Percentiles rank a stretch among this genome's conserved stretches.
phyloP scores from a whole-genome alignment of 2,329 filamentous ascomycete species.

The Aspergillus novoparasiticus region DNA sequence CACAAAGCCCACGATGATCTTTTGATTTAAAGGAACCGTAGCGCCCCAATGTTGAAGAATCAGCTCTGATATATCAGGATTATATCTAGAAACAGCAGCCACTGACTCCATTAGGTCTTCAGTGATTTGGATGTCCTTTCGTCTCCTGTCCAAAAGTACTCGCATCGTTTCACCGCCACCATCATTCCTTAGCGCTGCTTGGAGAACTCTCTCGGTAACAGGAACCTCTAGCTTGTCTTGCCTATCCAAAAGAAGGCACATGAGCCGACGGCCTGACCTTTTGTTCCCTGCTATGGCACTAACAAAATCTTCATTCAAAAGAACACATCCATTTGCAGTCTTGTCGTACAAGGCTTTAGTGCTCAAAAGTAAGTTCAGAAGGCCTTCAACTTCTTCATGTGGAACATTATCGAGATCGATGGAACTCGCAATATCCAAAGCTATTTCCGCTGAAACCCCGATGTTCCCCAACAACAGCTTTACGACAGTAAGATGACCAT shows the following conservation, averaged over 20 bases:
- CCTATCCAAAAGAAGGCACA: not conserved
- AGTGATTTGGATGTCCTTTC: not conserved
- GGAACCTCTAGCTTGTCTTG: not conserved
- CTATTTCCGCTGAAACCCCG: not conserved
- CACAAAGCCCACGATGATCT: too few relatives aligned
- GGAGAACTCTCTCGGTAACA: not conserved
- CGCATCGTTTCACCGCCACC: not conserved
- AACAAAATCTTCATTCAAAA: not conserved
- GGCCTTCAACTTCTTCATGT: not conserved
- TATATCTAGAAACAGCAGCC: accelerated
- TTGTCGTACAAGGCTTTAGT: not conserved
- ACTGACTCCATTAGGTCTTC: accelerated
- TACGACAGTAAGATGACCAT: not conserved
- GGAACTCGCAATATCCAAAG: not conserved
- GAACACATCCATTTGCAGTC: not conserved
- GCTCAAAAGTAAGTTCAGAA: not conserved
- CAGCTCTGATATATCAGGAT: not conserved
- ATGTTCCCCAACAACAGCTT: not conserved
- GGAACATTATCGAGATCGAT: not conserved
- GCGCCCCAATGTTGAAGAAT: not conserved
- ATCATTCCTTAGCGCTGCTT: accelerated
- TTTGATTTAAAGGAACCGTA: not conserved
- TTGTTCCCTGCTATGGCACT: accelerated
- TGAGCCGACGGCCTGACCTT: accelerated
- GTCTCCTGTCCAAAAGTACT: not conserved